Percentiles rank a stretch among this genome's conserved stretches.
Conservation (phyloP, 495 filamentous ascomycete species). For the Podospora comata region DNA sequence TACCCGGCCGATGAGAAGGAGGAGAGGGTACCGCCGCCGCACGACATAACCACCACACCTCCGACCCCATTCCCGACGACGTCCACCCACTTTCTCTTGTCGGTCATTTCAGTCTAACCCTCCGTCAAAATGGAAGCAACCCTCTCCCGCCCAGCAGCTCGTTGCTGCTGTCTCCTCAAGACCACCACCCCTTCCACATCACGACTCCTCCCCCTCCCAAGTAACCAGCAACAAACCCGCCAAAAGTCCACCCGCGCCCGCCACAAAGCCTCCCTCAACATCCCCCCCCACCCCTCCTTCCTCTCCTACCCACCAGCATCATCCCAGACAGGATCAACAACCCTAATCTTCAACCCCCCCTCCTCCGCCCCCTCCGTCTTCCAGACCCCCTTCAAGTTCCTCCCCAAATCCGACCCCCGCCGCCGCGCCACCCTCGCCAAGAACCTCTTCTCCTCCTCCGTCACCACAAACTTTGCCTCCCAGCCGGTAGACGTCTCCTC, state of each 20-base stretch:
- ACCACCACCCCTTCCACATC: conserved; percentile 31
- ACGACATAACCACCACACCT: not conserved
- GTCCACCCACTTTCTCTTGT: not conserved
- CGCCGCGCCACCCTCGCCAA: conserved; percentile 48
- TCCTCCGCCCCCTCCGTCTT: conserved; percentile 76
- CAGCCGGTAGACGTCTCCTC: conserved; percentile 10
- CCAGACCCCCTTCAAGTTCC: conserved; percentile 86
- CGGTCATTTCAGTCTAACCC: not conserved
- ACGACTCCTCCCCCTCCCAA: conserved; percentile 31
- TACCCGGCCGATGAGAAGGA: conserved; percentile 15
- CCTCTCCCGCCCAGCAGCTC: conserved; percentile 13
- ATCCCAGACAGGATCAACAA: conserved; percentile 57
- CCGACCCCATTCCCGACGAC: not conserved
- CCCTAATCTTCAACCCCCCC: conserved; percentile 81
- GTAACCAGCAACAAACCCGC: conserved; percentile 49
- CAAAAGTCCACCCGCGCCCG: conserved; percentile 68
- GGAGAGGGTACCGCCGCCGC: conserved; percentile 16
- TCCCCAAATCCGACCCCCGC: conserved; percentile 74
- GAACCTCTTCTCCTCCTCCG: conserved; percentile 31
- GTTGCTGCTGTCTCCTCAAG: conserved; percentile 25
- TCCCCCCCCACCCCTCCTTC: conserved; percentile 73
- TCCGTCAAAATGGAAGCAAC: conserved; percentile 19
- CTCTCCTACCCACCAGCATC: conserved; percentile 33
- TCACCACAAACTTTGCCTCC: conserved; percentile 9
- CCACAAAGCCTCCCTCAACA: conserved; percentile 66